phyloP scores from a whole-genome alignment of 495 filamentous ascomycete genomes.

The Penicillium herquei region DNA sequence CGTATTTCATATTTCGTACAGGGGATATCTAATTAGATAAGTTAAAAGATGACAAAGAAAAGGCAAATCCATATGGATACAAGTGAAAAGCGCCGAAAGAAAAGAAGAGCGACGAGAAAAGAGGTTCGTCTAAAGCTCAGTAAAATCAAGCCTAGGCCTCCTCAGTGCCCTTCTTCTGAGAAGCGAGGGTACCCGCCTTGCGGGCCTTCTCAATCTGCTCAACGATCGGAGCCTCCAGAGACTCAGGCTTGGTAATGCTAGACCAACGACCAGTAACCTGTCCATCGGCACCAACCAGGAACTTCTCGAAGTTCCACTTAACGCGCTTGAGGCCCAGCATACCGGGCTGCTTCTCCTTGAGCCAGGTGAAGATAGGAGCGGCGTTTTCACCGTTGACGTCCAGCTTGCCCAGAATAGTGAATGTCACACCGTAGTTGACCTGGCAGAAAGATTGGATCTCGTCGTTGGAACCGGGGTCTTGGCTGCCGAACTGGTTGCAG shows the following conservation, averaged over 20 bases:
- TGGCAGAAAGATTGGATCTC: slow-evolving; percentile 92
- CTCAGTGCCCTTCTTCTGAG: slow-evolving; percentile 16
- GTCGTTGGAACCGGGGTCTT: slow-evolving; percentile 86
- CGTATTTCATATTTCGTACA: slow-evolving; percentile 7
- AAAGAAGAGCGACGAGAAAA: slow-evolving; percentile 10
- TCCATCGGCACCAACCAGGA: slow-evolving; percentile 82
- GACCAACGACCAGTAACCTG: slow-evolving; percentile 80
- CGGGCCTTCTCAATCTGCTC: slow-evolving; percentile 63
- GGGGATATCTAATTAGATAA: not conserved
- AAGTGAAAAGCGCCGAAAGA: not conserved
- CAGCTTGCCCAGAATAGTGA: slow-evolving; percentile 87
- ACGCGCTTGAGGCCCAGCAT: slow-evolving; percentile 80
- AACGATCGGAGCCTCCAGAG: slow-evolving; percentile 68
- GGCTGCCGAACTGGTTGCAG: slow-evolving; percentile 93
- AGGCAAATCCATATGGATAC: not conserved
- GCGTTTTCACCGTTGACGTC: slow-evolving; percentile 88
- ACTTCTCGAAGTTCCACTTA: slow-evolving; percentile 99
- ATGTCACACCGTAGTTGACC: slow-evolving; percentile 91
- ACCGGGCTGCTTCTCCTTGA: slow-evolving; percentile 84
- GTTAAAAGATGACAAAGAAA: not conserved
- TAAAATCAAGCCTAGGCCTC: slow-evolving; percentile 3
- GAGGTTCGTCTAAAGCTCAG: slow-evolving; percentile 4
- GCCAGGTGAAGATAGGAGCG: slow-evolving; percentile 78
- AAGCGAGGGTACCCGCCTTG: slow-evolving; percentile 33
- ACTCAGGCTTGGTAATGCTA: slow-evolving; percentile 81